Percentiles rank a stretch among this genome's conserved stretches.
These are phyloP conservation scores for Micractinium sp. DNA, from an alignment of 139 green algal genomes.

Conservation along the genomic window DNA sequence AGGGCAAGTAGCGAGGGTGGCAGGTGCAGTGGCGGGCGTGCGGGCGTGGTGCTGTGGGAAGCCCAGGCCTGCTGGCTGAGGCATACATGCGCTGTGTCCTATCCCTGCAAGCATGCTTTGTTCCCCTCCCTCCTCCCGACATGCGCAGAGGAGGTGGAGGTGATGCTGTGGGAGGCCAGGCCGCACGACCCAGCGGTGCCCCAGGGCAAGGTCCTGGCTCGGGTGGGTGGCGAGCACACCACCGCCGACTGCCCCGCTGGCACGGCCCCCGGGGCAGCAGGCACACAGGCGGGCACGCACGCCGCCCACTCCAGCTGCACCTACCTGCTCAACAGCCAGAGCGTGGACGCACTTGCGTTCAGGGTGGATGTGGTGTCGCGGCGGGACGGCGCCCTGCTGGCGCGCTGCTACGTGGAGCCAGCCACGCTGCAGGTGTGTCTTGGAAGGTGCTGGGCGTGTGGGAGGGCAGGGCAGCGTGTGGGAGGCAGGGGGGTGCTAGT, in stretches of 20 bases:
- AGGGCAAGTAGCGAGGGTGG: too few relatives aligned
- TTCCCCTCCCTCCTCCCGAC: not conserved
- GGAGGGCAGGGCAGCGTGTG: not conserved
- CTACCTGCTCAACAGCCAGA: constrained; percentile 59
- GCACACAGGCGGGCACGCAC: not conserved
- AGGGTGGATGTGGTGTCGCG: constrained; percentile 43
- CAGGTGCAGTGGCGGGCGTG: too few relatives aligned
- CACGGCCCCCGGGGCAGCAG: not conserved
- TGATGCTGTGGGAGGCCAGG: constrained; percentile 54
- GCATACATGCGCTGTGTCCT: not conserved
- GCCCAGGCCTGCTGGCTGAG: constrained; percentile 2
- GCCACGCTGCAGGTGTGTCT: constrained; percentile 21
- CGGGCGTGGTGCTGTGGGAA: constrained; percentile 60
- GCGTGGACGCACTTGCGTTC: constrained; percentile 49
- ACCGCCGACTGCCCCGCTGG: not conserved
- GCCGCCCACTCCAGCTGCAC: constrained; percentile 18
- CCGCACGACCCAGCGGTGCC: constrained; percentile 50
- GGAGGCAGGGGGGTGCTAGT: not conserved
- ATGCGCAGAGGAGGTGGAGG: constrained; percentile 31
- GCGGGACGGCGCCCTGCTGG: constrained; percentile 41
- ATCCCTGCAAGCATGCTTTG: too few relatives aligned
- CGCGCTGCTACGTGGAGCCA: constrained; percentile 42
- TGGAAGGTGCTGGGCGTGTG: too few relatives aligned
- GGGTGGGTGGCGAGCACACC: constrained; percentile 1
- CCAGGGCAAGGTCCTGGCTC: constrained; percentile 51